Evolutionary conservation across 1,139 yeast genomes (phyloP).

Genomic region (Yamadazyma siamensis): DNA sequence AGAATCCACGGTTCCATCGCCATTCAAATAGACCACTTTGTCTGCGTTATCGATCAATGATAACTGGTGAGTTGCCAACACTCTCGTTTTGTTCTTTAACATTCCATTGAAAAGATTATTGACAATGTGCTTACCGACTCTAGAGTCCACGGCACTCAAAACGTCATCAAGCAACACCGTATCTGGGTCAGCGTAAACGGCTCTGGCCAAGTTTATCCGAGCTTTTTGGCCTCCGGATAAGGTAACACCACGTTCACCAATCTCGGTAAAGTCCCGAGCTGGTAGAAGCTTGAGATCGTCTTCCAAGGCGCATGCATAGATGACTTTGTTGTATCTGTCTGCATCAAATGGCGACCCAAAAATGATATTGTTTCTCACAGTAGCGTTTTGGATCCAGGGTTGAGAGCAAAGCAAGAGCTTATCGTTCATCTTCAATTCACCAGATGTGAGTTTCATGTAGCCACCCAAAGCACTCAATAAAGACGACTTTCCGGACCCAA

Average conservation of each 20-base stretch:
- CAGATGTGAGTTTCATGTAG: slow-evolving; percentile 28
- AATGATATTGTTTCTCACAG: slow-evolving; percentile 38
- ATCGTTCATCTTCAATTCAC: slow-evolving; percentile 24
- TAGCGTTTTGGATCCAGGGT: slow-evolving; percentile 48
- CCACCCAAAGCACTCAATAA: slow-evolving; percentile 50
- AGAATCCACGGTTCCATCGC: slow-evolving; percentile 23
- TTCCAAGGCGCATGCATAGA: slow-evolving; percentile 38
- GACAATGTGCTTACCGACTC: slow-evolving; percentile 38
- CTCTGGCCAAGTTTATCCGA: slow-evolving; percentile 40
- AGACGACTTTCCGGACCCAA: slow-evolving; percentile 55
- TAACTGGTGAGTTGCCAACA: slow-evolving; percentile 48
- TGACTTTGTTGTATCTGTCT: slow-evolving; percentile 23
- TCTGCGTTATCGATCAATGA: slow-evolving; percentile 43
- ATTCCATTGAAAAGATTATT: slow-evolving; percentile 30
- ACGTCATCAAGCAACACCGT: slow-evolving; percentile 39
- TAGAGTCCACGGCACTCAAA: slow-evolving; percentile 40
- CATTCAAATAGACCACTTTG: slow-evolving; percentile 36
- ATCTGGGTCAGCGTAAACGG: slow-evolving; percentile 33
- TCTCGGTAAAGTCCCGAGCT: slow-evolving; percentile 37
- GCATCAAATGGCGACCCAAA: slow-evolving; percentile 35
- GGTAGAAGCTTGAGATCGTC: slow-evolving; percentile 34
- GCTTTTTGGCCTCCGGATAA: slow-evolving; percentile 45
- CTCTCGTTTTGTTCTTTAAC: slow-evolving; percentile 32
- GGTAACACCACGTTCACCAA: slow-evolving; percentile 43
- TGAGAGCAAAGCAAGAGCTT: slow-evolving; percentile 30